These are phyloP conservation scores for Termitomyces sp. DNA, from an alignment of 768 basidiomycete species.

Conservation along the genomic window DNA sequence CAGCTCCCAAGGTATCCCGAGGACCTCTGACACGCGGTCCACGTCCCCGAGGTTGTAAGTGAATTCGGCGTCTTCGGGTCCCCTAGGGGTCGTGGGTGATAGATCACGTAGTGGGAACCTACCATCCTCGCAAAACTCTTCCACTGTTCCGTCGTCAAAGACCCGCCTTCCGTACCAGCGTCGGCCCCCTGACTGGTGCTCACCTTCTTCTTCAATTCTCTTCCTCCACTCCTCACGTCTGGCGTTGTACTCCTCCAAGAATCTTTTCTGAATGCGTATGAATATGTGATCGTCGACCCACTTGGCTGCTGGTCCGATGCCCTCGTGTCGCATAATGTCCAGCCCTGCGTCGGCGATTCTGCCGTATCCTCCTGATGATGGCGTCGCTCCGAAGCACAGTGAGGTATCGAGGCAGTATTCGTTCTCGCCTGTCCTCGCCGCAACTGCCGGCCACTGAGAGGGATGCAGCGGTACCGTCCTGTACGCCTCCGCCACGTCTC, in stretches of 20 bases:
- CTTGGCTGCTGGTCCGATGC: conserved; percentile 21
- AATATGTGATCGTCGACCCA: conserved; percentile 26
- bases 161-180: conserved; percentile 19
- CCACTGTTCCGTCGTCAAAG: neutral
- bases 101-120: neutral
- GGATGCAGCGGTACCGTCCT: conserved; percentile 3
- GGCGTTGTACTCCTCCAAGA: conserved; percentile 20
- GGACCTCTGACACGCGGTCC: neutral
- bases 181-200: neutral
- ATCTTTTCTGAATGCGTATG: conserved; percentile 12
- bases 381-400: neutral
- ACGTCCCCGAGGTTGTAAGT: neutral
- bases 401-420: neutral
- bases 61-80: too few species aligned
- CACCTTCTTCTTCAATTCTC: neutral
- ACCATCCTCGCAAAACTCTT: neutral
- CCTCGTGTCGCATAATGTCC: conserved; percentile 16
- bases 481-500: conserved; percentile 14
- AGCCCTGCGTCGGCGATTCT: neutral
- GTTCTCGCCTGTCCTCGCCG: neutral
- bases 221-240: neutral
- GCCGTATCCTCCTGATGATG: conserved; percentile 1
- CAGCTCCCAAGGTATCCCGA: neutral
- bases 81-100: neutral
- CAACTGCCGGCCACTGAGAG: conserved; percentile 8